These are phyloP conservation scores for Fusarium metavorans DNA, from an alignment of 2,329 filamentous ascomycete species.

Conservation along the genomic window DNA sequence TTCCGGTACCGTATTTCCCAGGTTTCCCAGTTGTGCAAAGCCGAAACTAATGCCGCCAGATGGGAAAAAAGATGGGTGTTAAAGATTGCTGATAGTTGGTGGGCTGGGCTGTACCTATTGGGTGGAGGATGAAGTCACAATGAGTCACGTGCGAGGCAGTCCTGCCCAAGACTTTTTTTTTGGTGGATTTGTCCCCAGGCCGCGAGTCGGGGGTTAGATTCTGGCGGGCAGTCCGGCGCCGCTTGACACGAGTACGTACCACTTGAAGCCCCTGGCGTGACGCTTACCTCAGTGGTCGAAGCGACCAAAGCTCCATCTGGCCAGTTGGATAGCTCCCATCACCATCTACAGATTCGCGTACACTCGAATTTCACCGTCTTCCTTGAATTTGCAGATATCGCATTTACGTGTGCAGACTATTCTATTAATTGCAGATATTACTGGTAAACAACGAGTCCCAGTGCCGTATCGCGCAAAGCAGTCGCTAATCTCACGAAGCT, in stretches of 20 bases:
- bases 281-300: conserved; percentile 21
- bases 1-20: conserved; percentile 4
- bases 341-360: conserved; percentile 18
- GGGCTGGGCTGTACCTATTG: conserved; percentile 39
- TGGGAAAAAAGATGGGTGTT: conserved; percentile 38
- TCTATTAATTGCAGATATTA: background rate
- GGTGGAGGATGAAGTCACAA: conserved; percentile 47
- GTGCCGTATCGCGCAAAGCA: background rate
- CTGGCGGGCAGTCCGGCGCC: background rate
- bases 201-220: conserved; percentile 4
- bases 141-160: conserved; percentile 40
- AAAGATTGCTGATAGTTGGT: conserved; percentile 45
- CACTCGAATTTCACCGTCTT: background rate
- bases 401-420: background rate
- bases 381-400: background rate
- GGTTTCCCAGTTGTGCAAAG: conserved; percentile 26
- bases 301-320: conserved; percentile 44
- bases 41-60: conserved; percentile 28
- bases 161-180: conserved; percentile 33
- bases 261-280: background rate
- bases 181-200: conserved; percentile 7
- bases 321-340: conserved; percentile 40
- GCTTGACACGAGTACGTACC: conserved; percentile 37
- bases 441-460: conserved; percentile 4
- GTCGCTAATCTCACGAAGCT: conserved; percentile 29